Base-by-base conservation (phyloP, 495 filamentous ascomycete species). In the Staphylotrichum longicolle region DNA sequence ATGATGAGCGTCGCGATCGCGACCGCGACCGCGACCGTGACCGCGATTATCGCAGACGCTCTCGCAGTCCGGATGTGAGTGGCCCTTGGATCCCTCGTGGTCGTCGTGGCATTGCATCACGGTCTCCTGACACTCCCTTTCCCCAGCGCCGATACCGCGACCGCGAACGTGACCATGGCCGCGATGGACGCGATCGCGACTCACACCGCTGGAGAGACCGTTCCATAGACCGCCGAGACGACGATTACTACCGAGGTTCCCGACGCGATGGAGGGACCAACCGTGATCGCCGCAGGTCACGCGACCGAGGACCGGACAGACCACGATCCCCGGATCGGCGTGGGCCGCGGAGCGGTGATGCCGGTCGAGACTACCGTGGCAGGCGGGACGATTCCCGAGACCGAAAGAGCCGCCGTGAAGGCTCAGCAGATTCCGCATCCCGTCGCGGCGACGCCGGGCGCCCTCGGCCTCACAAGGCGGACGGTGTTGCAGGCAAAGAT, bases 321-420 rank as follows among this genome's bases (percentile, higher is more conserved):
- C 51, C 63, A n/a, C 70, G 72, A 37, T 74, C 72, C 3, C 70
- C 71, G 6, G 71, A 66, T 45, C 71, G 69, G 3, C 68, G 67
- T 3, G 70, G 72, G 40, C 85, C 80, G 32, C 70, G 79, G 75
- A 86, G 86, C 56, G 75, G 85, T 70, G 90, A 93, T 27, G 69
- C 72, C 14, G 75, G 72, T 45, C 84, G 86, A 73, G 89, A 91
- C 65, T 81, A 86, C 66, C 85, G 88, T 74, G 75, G 75, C 64
- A 89, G 88, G 81, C 88, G 86, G 85, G 89, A 91, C 79, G 88
- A 88, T 65, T 91, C 88, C 72, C 84, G 86, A 74, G 88, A 91
- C 66, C 84, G 84, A 68, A 84, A 84, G 73, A 82, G 82, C 67
- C 86, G 86, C 70, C 84, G 84, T 73, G 88, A 91, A 74, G 87